Evolutionary conservation across 2,329 filamentous ascomycete species (phyloP).

Genomic region (Xylariaceae sp.): DNA sequence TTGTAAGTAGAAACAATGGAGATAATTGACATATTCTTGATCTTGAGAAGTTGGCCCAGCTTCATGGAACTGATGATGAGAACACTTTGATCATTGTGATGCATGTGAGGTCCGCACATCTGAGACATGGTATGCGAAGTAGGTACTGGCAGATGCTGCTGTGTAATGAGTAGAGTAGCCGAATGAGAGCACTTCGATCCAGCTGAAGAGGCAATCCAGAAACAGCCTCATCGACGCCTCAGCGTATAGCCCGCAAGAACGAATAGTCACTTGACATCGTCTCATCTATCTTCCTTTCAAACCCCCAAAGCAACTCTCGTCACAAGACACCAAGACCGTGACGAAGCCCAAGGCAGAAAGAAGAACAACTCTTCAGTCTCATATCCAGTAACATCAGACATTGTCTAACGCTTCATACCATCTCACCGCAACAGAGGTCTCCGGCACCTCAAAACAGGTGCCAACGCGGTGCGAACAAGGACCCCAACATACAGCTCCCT

Average conservation of each 20-base stretch:
- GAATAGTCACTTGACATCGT: neutral
- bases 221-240: neutral
- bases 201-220: neutral
- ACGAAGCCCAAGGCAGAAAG: neutral
- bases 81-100: neutral
- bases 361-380: neutral
- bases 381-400: neutral
- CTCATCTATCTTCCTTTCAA: neutral
- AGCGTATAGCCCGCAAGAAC: neutral
- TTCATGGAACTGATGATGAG: neutral
- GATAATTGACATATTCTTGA: neutral
- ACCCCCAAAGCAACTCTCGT: neutral
- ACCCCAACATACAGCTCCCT: neutral
- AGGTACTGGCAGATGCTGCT: neutral
- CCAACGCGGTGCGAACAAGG: slow-evolving; percentile 8
- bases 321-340: neutral
- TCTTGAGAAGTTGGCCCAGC: neutral
- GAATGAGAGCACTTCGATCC: neutral
- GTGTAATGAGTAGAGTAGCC: neutral
- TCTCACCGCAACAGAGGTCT: neutral
- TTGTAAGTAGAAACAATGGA: neutral
- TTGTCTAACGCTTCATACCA: slow-evolving; percentile 9
- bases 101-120: neutral
- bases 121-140: neutral
- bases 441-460: neutral